These are phyloP conservation scores for Lactifluus piperatus DNA, from an alignment of 768 basidiomycete genomes.

Conservation along the genomic window DNA sequence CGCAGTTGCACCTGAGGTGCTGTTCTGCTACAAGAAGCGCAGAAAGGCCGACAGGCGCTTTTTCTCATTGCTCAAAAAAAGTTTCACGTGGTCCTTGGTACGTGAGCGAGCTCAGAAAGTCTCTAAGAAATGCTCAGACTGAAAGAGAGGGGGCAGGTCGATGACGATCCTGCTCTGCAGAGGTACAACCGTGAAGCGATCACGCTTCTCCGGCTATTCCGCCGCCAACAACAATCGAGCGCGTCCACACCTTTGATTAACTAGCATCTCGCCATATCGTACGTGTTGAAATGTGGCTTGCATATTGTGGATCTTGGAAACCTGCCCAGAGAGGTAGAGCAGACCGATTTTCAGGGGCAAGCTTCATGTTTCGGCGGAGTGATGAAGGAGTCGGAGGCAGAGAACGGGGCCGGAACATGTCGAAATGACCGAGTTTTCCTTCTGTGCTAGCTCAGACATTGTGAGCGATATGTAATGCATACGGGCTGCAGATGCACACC, in stretches of 20 bases:
- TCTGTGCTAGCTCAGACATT: neutral
- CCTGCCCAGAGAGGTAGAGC: neutral
- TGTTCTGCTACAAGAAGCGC: constrained; percentile 93
- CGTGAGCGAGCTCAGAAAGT: constrained; percentile 4
- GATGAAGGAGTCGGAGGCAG: neutral
- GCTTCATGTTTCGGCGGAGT: neutral
- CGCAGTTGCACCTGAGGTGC: constrained; percentile 42
- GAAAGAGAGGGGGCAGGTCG: constrained; percentile 34
- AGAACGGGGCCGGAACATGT: neutral
- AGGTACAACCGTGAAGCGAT: constrained; percentile 60
- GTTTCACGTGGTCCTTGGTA: constrained; percentile 67
- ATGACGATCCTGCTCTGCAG: constrained; percentile 51
- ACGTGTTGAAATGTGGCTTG: neutral
- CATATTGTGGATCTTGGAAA: neutral
- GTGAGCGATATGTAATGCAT: neutral
- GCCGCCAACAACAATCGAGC: neutral
- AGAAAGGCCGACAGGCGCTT: constrained; percentile 90
- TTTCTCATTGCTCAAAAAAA: constrained; percentile 68
- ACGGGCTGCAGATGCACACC: neutral
- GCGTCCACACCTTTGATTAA: neutral
- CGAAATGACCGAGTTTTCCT: neutral
- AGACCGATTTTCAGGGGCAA: neutral
- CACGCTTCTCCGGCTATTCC: constrained; percentile 45
- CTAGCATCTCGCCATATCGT: neutral
- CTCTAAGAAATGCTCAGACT: neutral